These are phyloP conservation scores for Alloteropsis angusta DNA, from an alignment of 202 grass and related monocot species.

Conservation along the genomic window DNA sequence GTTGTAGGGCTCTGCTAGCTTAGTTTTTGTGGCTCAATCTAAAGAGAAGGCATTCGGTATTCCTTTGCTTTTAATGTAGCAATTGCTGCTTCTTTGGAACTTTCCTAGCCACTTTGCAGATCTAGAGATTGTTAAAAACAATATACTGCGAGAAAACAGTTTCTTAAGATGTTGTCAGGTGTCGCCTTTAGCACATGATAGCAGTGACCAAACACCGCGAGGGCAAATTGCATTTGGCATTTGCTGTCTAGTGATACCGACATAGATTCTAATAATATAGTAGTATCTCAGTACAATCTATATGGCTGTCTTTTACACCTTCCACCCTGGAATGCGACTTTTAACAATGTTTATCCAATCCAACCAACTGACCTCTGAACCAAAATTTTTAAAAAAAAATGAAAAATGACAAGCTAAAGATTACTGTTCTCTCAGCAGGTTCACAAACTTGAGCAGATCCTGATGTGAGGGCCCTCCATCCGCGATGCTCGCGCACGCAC, in stretches of 20 bases:
- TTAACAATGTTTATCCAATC: neutral
- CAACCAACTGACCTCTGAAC: neutral
- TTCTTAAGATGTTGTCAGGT: neutral
- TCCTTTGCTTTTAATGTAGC: neutral
- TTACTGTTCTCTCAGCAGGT: slow-evolving; percentile 39
- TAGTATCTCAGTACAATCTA: neutral
- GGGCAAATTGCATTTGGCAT: neutral
- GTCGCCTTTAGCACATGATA: neutral
- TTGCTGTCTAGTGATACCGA: neutral
- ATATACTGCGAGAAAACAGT: neutral
- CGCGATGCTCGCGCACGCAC: slow-evolving; percentile 10
- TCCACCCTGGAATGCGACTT: neutral
- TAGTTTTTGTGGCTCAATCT: neutral
- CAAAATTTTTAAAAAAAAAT: too few species aligned
- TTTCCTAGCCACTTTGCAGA: neutral
- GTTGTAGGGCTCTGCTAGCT: neutral
- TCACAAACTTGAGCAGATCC: slow-evolving; percentile 47
- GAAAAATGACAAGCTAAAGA: neutral
- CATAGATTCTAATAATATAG: neutral
- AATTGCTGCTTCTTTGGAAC: neutral
- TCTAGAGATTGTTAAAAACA: neutral
- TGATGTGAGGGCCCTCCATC: slow-evolving; percentile 40
- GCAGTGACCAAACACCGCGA: neutral
- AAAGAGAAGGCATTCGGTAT: neutral
- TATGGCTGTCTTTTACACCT: neutral